Conservation (phyloP, 176 grass and related monocot species). For the Cocos nucifera region DNA sequence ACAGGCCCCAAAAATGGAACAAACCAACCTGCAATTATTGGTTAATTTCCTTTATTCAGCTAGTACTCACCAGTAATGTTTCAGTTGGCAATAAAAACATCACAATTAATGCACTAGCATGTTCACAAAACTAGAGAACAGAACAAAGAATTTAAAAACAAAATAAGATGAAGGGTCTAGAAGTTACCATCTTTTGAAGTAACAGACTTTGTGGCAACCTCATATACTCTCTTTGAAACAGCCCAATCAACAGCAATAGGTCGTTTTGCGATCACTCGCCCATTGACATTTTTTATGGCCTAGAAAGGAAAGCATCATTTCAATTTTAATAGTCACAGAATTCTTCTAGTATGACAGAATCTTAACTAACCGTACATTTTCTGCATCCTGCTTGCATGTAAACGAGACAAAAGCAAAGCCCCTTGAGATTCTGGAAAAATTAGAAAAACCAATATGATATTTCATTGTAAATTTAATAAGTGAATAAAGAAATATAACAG, state of each 20-base stretch:
- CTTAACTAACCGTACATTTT: slow-evolving; percentile 61
- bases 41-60: too few relatives aligned
- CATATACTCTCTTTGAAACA: slow-evolving; percentile 78
- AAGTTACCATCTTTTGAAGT: slow-evolving; percentile 48
- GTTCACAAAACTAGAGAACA: too few relatives aligned
- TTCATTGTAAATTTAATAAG: slow-evolving; percentile 3
- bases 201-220: slow-evolving; percentile 46
- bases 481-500: background rate
- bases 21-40: too few relatives aligned
- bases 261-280: slow-evolving; percentile 65
- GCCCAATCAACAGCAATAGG: slow-evolving; percentile 97
- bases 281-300: slow-evolving; percentile 90
- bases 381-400: slow-evolving; percentile 87
- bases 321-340: slow-evolving; percentile 13
- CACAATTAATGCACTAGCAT: too few relatives aligned
- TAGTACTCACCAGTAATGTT: too few relatives aligned
- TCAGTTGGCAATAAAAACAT: too few relatives aligned
- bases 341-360: slow-evolving; percentile 18
- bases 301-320: slow-evolving; percentile 26
- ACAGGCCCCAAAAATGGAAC: too few relatives aligned
- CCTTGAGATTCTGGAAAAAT: slow-evolving; percentile 58
- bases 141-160: too few relatives aligned
- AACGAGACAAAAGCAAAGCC: slow-evolving; percentile 99
- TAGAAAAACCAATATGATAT: slow-evolving; percentile 13
- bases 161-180: too few relatives aligned